Percentiles rank a stretch among this genome's conserved stretches.
Conservation (phyloP, 208 protist species). For the Trichomonas vaginalis region DNA sequence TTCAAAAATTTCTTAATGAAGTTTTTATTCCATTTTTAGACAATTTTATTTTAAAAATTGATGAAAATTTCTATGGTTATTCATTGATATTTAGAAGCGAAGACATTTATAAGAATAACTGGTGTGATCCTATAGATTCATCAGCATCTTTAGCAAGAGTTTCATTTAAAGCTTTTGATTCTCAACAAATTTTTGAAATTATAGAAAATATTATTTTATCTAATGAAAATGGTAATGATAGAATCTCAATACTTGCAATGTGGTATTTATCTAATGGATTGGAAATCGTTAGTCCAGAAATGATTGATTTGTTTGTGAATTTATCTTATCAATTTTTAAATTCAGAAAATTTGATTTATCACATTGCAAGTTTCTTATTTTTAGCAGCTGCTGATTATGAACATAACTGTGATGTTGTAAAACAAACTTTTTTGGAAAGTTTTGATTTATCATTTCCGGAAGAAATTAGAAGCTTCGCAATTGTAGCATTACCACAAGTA, state of each 20-base stretch:
- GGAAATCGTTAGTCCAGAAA: not conserved
- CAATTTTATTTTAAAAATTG: not conserved
- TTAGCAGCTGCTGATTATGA: not conserved
- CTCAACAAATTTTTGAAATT: not conserved
- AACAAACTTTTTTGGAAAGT: not conserved
- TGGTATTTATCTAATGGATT: not conserved
- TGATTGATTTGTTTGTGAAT: not conserved
- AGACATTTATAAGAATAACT: not conserved
- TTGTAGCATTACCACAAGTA: not conserved
- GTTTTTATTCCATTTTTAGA: not conserved
- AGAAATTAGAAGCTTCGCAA: not conserved
- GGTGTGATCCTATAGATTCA: not conserved
- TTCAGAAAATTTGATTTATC: not conserved
- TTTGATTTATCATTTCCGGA: not conserved
- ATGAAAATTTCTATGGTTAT: not conserved
- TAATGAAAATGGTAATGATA: not conserved
- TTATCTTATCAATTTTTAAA: not conserved
- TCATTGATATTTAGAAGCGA: not conserved
- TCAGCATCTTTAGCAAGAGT: not conserved
- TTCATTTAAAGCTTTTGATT: not conserved
- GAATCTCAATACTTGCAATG: not conserved
- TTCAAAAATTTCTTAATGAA: not conserved
- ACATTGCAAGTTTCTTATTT: not conserved
- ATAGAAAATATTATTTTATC: not conserved
- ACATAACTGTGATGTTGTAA: not conserved